A percentile compares a stretch with the other conserved stretches of the same genome.
These are phyloP conservation scores for Coniella vitis DNA, from an alignment of 2,329 filamentous ascomycete species.

Conservation along the genomic window DNA sequence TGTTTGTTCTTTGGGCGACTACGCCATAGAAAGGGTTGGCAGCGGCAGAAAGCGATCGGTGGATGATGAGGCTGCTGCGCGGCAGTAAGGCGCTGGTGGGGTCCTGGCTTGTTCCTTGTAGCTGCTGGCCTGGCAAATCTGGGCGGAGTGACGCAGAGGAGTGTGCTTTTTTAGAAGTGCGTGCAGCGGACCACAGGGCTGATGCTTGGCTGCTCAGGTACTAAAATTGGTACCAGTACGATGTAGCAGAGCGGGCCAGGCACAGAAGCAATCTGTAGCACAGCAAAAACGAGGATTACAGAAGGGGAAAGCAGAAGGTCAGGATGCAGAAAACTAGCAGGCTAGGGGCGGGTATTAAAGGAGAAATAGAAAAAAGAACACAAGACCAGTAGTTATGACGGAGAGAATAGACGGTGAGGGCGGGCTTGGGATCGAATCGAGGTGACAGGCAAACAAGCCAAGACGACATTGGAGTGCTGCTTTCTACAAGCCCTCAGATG, in stretches of 20 bases:
- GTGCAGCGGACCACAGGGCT: conserved; percentile 8
- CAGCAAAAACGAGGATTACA: background rate
- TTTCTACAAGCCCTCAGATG: background rate
- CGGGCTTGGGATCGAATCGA: background rate
- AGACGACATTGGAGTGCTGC: background rate
- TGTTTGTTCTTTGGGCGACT: background rate
- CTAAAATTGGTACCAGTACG: background rate
- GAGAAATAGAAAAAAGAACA: background rate
- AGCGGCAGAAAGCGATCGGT: background rate
- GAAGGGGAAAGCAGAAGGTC: background rate
- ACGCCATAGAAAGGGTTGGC: background rate
- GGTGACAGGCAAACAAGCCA: too few relatives aligned
- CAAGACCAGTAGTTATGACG: background rate
- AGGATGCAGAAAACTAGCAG: background rate
- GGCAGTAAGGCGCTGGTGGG: background rate
- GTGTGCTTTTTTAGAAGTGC: background rate
- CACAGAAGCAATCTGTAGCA: too few relatives aligned
- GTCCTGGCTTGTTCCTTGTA: conserved; percentile 1
- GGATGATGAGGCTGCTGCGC: conserved; percentile 1
- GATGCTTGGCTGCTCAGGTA: conserved; percentile 5
- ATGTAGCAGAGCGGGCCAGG: background rate
- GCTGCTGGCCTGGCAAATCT: background rate
- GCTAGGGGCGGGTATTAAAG: background rate
- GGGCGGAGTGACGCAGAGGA: background rate
- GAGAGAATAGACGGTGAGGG: conserved; percentile 1